Evolutionary conservation across 1,284 basidiomycete genomes (phyloP).

Genomic region (Marasmius tenuissimus): DNA sequence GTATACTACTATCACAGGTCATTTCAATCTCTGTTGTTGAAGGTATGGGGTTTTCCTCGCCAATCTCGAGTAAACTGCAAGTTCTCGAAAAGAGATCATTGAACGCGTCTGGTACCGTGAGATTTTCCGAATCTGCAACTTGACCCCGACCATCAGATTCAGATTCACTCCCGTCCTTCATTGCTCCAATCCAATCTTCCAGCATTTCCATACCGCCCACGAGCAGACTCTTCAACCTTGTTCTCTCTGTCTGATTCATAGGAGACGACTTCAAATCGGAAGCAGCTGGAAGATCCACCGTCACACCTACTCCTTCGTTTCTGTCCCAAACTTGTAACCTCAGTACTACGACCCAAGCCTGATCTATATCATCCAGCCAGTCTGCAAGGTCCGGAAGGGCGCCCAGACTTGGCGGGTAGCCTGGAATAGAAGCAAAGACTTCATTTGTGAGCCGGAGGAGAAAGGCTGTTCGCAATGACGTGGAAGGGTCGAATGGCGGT

Average conservation of each 20-base stretch:
- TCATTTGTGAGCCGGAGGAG: slow-evolving; percentile 73
- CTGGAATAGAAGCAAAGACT: slow-evolving; percentile 53
- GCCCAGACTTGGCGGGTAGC: slow-evolving; percentile 48
- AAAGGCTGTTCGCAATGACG: slow-evolving; percentile 59
- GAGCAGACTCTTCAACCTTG: slow-evolving; percentile 63
- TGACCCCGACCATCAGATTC: slow-evolving; percentile 35
- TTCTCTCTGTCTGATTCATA: slow-evolving; percentile 66
- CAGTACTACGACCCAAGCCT: slow-evolving; percentile 67
- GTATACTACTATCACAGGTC: neutral
- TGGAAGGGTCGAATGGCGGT: slow-evolving; percentile 67
- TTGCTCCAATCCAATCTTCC: slow-evolving; percentile 63
- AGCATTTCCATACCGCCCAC: slow-evolving; percentile 54
- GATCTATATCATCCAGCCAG: slow-evolving; percentile 69
- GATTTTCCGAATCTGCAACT: slow-evolving; percentile 23
- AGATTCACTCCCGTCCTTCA: slow-evolving; percentile 20
- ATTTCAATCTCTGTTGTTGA: neutral
- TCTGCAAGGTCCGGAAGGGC: slow-evolving; percentile 54
- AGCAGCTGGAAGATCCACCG: slow-evolving; percentile 43
- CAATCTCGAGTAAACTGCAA: neutral
- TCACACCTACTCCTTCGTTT: slow-evolving; percentile 34
- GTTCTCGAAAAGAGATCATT: neutral
- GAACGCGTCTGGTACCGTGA: neutral
- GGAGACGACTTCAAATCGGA: slow-evolving; percentile 36
- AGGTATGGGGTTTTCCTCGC: neutral
- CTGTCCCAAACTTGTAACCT: slow-evolving; percentile 65